Conservation (phyloP, 768 basidiomycete species). For the Pulveroboletus sp. region DNA sequence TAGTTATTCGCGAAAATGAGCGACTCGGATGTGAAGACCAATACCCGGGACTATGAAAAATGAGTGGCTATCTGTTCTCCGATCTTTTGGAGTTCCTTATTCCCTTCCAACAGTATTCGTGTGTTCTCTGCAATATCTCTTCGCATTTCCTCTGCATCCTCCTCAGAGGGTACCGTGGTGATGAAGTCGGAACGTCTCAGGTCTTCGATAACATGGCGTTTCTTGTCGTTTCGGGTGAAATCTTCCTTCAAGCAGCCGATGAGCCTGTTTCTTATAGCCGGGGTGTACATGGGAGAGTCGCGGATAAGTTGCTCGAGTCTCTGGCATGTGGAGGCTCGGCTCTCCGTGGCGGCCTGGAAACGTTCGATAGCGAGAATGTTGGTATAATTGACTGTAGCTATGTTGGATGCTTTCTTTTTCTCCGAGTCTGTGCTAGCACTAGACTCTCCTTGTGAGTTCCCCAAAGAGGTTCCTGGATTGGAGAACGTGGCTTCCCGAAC, state of each 20-base stretch:
- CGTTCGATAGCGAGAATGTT: conserved; percentile 27
- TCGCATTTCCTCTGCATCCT: conserved; percentile 18
- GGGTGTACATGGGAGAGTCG: conserved; percentile 17
- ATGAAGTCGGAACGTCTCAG: conserved; percentile 27
- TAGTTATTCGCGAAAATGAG: background rate
- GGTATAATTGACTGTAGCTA: conserved; percentile 18
- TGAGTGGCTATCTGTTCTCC: conserved; percentile 23
- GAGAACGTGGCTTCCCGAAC: conserved; percentile 16
- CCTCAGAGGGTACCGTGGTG: conserved; percentile 13
- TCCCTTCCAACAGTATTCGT: conserved; percentile 25
- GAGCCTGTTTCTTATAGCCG: conserved; percentile 17
- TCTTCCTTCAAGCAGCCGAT: conserved; percentile 23
- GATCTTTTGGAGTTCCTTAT: conserved; percentile 23
- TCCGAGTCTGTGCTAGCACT: conserved; percentile 3
- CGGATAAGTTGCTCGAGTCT: conserved; percentile 29
- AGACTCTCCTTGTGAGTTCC: conserved; percentile 2
- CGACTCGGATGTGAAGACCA: background rate
- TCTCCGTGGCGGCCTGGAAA: conserved; percentile 27
- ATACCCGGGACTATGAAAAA: conserved; percentile 13
- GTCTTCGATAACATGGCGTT: conserved; percentile 22
- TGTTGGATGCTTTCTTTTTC: background rate
- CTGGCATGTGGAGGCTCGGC: conserved; percentile 25
- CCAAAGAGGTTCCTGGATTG: background rate
- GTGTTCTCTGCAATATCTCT: conserved; percentile 25
- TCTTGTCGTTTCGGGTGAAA: conserved; percentile 26